phyloP scores from a whole-genome alignment of 1,284 basidiomycete genomes.

The Apiotrichum domesticum region DNA sequence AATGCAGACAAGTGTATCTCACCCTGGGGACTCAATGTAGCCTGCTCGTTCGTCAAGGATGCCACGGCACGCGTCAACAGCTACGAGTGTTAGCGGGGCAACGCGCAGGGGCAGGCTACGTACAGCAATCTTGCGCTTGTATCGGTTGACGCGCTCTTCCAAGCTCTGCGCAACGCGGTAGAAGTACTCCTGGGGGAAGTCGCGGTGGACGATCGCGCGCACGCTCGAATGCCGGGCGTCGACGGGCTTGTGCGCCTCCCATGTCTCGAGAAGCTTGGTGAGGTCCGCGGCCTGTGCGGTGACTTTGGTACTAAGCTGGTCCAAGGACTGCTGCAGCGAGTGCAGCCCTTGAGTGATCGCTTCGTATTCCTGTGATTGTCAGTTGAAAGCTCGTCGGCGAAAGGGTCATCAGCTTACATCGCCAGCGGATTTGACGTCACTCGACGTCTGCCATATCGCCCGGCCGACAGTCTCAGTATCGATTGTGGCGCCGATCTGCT shows the following conservation, averaged over 20 bases:
- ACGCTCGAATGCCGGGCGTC: slow-evolving; percentile 31
- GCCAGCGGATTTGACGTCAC: slow-evolving; percentile 34
- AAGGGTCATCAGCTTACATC: slow-evolving; percentile 21
- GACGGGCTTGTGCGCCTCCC: slow-evolving; percentile 33
- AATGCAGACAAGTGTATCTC: not conserved
- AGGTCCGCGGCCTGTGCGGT: slow-evolving; percentile 31
- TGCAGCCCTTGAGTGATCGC: slow-evolving; percentile 32
- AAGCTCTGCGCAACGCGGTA: slow-evolving; percentile 24
- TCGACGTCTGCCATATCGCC: slow-evolving; percentile 39
- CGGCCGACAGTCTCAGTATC: slow-evolving; percentile 29
- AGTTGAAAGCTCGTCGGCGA: not conserved
- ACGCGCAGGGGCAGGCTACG: slow-evolving; percentile 1
- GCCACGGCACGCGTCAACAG: slow-evolving; percentile 33
- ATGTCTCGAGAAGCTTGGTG: slow-evolving; percentile 35
- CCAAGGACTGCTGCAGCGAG: slow-evolving; percentile 24
- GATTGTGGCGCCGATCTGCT: slow-evolving; percentile 27
- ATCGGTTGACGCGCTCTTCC: slow-evolving; percentile 34
- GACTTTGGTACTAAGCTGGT: slow-evolving; percentile 27
- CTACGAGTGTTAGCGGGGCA: slow-evolving; percentile 12
- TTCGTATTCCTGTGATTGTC: slow-evolving; percentile 26
- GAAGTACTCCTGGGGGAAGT: slow-evolving; percentile 43
- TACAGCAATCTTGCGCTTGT: slow-evolving; percentile 36
- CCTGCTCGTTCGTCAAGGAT: slow-evolving; percentile 26
- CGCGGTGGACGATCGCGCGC: slow-evolving; percentile 32
- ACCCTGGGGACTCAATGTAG: slow-evolving; percentile 36